Conservation (phyloP, 2,329 filamentous ascomycete species). For the Colletotrichum limetticola region DNA sequence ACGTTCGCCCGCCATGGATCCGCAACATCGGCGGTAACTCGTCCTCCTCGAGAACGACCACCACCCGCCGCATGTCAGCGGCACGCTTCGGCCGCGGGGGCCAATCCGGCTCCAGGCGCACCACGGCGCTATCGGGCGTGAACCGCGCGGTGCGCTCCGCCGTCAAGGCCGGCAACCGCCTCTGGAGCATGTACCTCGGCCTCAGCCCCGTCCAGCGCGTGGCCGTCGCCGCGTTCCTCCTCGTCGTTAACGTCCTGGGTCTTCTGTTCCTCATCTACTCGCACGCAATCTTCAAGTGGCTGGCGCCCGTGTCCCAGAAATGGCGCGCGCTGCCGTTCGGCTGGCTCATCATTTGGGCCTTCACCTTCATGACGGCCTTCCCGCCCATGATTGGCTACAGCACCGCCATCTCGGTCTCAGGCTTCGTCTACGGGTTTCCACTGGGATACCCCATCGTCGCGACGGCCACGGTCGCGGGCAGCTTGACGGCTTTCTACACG, state of each 20-base stretch:
- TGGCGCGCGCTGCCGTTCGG: constrained; percentile 82
- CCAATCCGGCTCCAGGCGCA: not conserved
- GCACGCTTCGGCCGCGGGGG: constrained; percentile 46
- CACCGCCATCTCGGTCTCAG: constrained; percentile 68
- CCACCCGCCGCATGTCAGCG: constrained; percentile 53
- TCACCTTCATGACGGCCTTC: constrained; percentile 82
- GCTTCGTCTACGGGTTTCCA: constrained; percentile 67
- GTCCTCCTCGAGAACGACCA: constrained; percentile 37
- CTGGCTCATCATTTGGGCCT: constrained; percentile 79
- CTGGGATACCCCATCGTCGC: constrained; percentile 86
- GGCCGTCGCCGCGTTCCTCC: constrained; percentile 61
- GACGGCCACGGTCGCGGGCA: constrained; percentile 81
- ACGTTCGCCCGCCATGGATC: constrained; percentile 58
- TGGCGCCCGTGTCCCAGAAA: constrained; percentile 77
- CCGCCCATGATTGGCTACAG: constrained; percentile 91
- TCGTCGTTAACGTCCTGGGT: constrained; percentile 64
- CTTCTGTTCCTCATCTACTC: constrained; percentile 82
- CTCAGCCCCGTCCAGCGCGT: constrained; percentile 72
- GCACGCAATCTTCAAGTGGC: constrained; percentile 79
- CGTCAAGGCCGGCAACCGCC: constrained; percentile 55
- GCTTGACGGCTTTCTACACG: constrained; percentile 81
- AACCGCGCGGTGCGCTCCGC: constrained; percentile 53
- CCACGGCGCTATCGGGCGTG: constrained; percentile 42
- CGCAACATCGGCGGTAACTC: constrained; percentile 37
- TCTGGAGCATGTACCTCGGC: constrained; percentile 61